A percentile compares a stretch with the other conserved stretches of the same genome.
Evolutionary conservation across 1,284 basidiomycete genomes (phyloP).

Genomic region (Ustilago trichophora): DNA sequence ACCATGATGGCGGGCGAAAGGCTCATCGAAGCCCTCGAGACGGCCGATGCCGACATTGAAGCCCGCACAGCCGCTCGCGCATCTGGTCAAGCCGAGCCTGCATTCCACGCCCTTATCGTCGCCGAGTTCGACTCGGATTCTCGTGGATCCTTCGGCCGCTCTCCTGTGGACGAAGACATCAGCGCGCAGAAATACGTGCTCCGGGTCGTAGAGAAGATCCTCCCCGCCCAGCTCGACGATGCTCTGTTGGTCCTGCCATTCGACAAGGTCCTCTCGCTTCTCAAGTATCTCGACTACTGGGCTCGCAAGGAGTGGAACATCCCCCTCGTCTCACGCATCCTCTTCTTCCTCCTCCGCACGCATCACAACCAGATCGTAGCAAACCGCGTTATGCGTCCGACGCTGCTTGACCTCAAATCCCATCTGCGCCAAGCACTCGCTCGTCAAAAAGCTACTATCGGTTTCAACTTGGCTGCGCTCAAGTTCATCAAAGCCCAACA

Average conservation of each 20-base stretch:
- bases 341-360: constrained; percentile 91
- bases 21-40: constrained; percentile 92
- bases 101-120: constrained; percentile 80
- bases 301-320: constrained; percentile 85
- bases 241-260: constrained; percentile 93
- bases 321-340: constrained; percentile 83
- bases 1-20: constrained; percentile 97
- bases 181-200: constrained; percentile 75
- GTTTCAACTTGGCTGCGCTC: constrained; percentile 82
- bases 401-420: constrained; percentile 81
- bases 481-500: constrained; percentile 82
- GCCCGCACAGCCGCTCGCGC: constrained; percentile 79
- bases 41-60: constrained; percentile 72
- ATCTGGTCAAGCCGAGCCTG: constrained; percentile 74
- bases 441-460: constrained; percentile 76
- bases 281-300: constrained; percentile 89
- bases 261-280: constrained; percentile 83
- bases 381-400: constrained; percentile 88
- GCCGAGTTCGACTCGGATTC: constrained; percentile 77
- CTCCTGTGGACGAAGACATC: constrained; percentile 45
- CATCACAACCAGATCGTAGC: constrained; percentile 92
- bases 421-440: constrained; percentile 81
- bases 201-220: constrained; percentile 81
- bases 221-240: constrained; percentile 85
- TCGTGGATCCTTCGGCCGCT: constrained; percentile 5